phyloP scores from a whole-genome alignment of 2,329 filamentous ascomycete genomes.

The Aureobasidium sp. region DNA sequence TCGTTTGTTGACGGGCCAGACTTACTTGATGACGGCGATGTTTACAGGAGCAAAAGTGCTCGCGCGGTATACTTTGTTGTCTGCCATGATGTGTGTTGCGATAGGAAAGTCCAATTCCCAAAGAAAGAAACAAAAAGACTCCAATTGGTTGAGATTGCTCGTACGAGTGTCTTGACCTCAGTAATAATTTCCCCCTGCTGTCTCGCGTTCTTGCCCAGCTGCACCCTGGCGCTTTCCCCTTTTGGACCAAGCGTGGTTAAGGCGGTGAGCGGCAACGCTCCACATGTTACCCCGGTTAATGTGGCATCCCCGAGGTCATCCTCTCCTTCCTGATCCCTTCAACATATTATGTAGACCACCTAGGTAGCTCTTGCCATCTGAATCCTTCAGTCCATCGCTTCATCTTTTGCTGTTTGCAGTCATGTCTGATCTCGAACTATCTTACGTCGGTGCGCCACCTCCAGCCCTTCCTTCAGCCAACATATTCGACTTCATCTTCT shows the following conservation, averaged over 20 bases:
- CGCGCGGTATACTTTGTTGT: conserved; percentile 65
- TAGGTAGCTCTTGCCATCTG: neutral
- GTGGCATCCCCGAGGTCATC: conserved; percentile 2
- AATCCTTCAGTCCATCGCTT: neutral
- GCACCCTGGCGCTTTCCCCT: neutral
- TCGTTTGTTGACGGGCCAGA: neutral
- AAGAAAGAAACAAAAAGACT: neutral
- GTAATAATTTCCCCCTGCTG: conserved; percentile 15
- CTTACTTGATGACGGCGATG: conserved; percentile 93
- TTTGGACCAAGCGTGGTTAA: neutral
- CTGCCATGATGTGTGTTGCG: conserved; percentile 29
- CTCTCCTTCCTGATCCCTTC: neutral
- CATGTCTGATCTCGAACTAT: conserved; percentile 12
- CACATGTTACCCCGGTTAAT: conserved; percentile 7
- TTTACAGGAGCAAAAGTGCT: conserved; percentile 97
- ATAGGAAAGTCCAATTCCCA: neutral
- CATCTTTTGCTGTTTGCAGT: neutral
- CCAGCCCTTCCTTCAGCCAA: neutral
- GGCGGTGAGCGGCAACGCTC: conserved; percentile 11
- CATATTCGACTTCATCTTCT: conserved; percentile 15
- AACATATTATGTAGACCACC: neutral
- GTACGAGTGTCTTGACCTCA: neutral
- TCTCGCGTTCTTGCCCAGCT: neutral
- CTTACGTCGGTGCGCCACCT: neutral
- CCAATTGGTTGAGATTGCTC: conserved; percentile 10